Percentiles rank a stretch among this genome's conserved stretches.
Evolutionary conservation across 306 rosid genomes (phyloP).

Genomic region (Castanopsis chinensis): DNA sequence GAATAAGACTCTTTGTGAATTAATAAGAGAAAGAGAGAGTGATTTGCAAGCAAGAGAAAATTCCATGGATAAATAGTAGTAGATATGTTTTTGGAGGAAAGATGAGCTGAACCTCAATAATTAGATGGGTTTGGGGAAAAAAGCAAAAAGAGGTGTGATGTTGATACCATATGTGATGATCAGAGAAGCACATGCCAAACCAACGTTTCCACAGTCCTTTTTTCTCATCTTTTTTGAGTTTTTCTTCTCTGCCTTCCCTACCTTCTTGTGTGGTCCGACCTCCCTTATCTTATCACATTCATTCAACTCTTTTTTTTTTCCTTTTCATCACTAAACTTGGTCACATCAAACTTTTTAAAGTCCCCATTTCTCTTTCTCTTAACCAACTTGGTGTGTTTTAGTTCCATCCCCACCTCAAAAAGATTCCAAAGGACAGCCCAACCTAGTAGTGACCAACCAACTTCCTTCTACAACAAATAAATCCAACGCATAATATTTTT

Average conservation of each 20-base stretch:
- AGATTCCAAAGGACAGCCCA: conserved; percentile 49
- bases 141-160: conserved; percentile 65
- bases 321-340: conserved; percentile 55
- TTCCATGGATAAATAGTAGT: conserved; percentile 39
- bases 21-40: conserved; percentile 36
- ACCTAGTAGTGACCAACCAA: conserved; percentile 41
- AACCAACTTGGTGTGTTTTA: conserved; percentile 30
- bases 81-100: conserved; percentile 32
- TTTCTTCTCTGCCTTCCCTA: conserved; percentile 33
- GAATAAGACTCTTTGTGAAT: conserved; percentile 42
- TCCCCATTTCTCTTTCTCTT: conserved; percentile 24
- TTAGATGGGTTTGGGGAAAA: conserved; percentile 37
- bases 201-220: conserved; percentile 48
- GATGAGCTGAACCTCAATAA: conserved; percentile 78
- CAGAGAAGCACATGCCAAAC: conserved; percentile 77
- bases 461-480: conserved; percentile 3
- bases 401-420: conserved; percentile 26
- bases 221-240: background rate
- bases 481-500: no score
- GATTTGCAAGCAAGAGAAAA: conserved; percentile 39
- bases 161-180: conserved; percentile 61
- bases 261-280: conserved; percentile 72
- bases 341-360: conserved; percentile 60
- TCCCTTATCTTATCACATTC: conserved; percentile 59
- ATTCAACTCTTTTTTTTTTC: conserved; percentile 26